A percentile compares a stretch with the other conserved stretches of the same genome.
Evolutionary conservation across 2,329 filamentous ascomycete species (phyloP).

Genomic region (Colletotrichum phormii): DNA sequence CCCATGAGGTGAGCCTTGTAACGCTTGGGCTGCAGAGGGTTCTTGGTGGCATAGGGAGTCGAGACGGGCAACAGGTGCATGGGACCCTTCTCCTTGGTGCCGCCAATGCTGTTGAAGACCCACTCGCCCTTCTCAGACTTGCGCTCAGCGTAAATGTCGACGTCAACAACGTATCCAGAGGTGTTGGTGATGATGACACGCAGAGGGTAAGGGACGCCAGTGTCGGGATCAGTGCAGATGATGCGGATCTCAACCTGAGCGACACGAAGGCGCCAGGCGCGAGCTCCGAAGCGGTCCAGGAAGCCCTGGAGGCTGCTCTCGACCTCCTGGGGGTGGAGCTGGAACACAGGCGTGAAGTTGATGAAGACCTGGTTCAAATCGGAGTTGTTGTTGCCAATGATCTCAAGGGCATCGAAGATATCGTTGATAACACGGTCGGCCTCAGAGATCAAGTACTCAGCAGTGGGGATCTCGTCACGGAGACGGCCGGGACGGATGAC

Average conservation of each 20-base stretch:
- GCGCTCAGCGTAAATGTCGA: constrained; percentile 97
- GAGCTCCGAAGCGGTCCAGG: constrained; percentile 94
- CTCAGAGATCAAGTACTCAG: constrained; percentile 97
- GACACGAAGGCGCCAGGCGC: constrained; percentile 95
- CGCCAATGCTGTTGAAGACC: constrained; percentile 98
- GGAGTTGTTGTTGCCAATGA: constrained; percentile 98
- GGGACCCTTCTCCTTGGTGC: constrained; percentile 92
- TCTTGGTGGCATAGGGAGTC: constrained; percentile 96
- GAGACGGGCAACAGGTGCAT: constrained; percentile 94
- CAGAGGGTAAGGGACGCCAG: constrained; percentile 88
- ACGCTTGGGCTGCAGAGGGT: constrained; percentile 97
- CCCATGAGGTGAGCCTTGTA: constrained; percentile 99
- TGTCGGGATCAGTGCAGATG: constrained; percentile 90
- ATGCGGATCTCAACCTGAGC: constrained; percentile 98
- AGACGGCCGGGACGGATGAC: constrained; percentile 94
- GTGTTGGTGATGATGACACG: constrained; percentile 98
- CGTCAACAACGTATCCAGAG: constrained; percentile 96
- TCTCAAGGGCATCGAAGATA: constrained; percentile 96
- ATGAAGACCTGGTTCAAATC: constrained; percentile 99
- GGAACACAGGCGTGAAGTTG: constrained; percentile 98
- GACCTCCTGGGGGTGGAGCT: constrained; percentile 87
- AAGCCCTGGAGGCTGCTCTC: constrained; percentile 95
- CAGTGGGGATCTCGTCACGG: constrained; percentile 97
- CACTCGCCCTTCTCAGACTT: constrained; percentile 98
- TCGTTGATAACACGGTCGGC: constrained; percentile 97